A percentile compares a stretch with the other conserved stretches of the same genome.
phyloP scores from a whole-genome alignment of 352 stramenopile species.

The Phytophthora kernoviae region DNA sequence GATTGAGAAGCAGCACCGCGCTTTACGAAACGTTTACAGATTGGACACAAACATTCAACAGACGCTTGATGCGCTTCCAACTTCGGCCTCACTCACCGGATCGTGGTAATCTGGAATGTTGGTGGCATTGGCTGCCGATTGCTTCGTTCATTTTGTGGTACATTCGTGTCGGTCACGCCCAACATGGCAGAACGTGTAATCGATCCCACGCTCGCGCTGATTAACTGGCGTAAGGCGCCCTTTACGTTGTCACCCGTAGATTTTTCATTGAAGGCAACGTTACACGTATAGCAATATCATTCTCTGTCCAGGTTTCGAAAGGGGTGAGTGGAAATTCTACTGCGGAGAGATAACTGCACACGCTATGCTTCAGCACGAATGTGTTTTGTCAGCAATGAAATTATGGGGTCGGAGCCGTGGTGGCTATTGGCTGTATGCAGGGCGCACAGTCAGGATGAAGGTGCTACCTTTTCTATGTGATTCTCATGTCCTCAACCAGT shows the following conservation, averaged over 20 bases:
- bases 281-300: slow-evolving; percentile 27
- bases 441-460: too few species aligned
- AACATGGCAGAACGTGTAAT: background rate
- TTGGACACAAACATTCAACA: slow-evolving; percentile 21
- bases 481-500: too few species aligned
- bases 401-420: too few species aligned
- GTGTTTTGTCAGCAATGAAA: too few species aligned
- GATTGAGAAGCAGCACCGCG: slow-evolving; percentile 29
- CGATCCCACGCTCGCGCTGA: slow-evolving; percentile 15
- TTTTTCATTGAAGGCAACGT: slow-evolving; percentile 26
- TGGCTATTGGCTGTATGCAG: too few species aligned
- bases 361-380: too few species aligned
- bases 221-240: slow-evolving; percentile 30
- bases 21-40: slow-evolving; percentile 24
- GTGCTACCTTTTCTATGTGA: too few species aligned
- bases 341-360: too few species aligned
- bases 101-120: slow-evolving; percentile 20
- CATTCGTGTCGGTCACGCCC: slow-evolving; percentile 18
- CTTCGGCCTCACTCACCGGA: slow-evolving; percentile 17
- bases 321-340: too few species aligned
- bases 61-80: slow-evolving; percentile 16
- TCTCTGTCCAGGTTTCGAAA: slow-evolving; percentile 9
- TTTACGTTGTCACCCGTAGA: slow-evolving; percentile 25
- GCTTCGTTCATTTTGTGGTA: slow-evolving; percentile 27
- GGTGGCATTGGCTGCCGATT: slow-evolving; percentile 17